Conservation (phyloP, 257 asterid genomes). For the Ocimum tenuiflorum region DNA sequence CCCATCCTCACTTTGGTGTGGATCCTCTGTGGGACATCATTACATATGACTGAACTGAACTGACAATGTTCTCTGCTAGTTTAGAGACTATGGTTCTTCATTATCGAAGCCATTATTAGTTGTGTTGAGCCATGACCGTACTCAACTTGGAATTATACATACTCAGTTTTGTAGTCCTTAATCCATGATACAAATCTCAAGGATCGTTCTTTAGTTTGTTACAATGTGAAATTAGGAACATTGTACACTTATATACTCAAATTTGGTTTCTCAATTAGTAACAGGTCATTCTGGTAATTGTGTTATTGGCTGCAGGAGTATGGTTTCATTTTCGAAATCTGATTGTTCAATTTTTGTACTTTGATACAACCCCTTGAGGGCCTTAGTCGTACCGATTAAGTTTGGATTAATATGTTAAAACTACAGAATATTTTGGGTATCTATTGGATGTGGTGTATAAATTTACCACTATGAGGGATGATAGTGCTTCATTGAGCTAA, state of each 20-base stretch:
- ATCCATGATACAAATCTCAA: not conserved
- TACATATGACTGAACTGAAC: not conserved
- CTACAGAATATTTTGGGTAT: not conserved
- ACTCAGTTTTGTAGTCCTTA: not conserved
- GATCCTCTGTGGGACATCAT: too few species aligned
- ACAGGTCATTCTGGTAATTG: not conserved
- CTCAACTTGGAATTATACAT: not conserved
- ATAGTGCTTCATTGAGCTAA: not conserved
- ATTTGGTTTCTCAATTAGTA: not conserved
- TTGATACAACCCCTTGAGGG: too few species aligned
- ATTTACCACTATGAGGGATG: not conserved
- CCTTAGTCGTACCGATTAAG: not conserved
- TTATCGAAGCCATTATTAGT: not conserved
- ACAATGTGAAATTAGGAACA: not conserved
- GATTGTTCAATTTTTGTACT: too few species aligned
- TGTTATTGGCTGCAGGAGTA: not conserved
- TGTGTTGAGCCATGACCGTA: not conserved
- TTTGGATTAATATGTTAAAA: not conserved
- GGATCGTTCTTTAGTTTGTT: not conserved
- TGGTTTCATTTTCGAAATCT: not conserved
- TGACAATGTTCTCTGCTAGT: not conserved
- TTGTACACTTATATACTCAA: not conserved
- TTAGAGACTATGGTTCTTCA: not conserved
- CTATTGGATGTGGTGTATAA: not conserved
- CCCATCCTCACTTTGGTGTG: too few species aligned